Conservation (phyloP, 139 green algal species). For the Edaphochlamys debaryana region DNA sequence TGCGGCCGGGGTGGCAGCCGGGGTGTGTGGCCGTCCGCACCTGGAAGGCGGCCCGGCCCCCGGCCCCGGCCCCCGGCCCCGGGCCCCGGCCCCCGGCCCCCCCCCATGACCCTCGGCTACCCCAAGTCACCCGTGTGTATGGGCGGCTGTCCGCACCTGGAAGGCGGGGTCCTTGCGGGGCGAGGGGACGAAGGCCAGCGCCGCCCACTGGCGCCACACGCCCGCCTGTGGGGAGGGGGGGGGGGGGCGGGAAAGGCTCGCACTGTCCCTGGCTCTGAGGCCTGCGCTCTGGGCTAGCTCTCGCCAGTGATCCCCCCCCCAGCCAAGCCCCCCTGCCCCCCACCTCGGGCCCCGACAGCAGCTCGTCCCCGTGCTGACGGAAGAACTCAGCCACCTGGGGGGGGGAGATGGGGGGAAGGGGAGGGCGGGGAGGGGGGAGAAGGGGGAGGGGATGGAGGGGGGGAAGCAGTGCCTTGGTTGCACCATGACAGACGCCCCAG, state of each 20-base stretch:
- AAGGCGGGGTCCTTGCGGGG: conserved; percentile 58
- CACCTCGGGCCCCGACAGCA: conserved; percentile 49
- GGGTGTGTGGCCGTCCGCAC: too few species aligned
- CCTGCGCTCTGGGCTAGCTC: too few species aligned
- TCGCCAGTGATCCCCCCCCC: not conserved
- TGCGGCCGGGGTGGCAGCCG: too few species aligned
- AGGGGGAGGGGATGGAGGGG: too few species aligned
- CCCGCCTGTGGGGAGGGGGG: not conserved
- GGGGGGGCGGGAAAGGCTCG: not conserved
- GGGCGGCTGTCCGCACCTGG: conserved; percentile 45
- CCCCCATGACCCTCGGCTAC: too few species aligned
- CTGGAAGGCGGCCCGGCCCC: too few species aligned
- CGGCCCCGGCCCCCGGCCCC: too few species aligned
- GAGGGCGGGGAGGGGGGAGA: not conserved
- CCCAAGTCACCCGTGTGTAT: not conserved
- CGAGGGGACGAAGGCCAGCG: conserved; percentile 54
- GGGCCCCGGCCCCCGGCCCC: too few species aligned
- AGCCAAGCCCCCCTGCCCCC: not conserved
- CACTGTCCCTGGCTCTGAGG: too few species aligned
- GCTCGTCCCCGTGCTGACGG: conserved; percentile 36
- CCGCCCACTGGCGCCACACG: conserved; percentile 64
- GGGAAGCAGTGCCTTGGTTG: too few species aligned
- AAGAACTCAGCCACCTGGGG: conserved; percentile 57
- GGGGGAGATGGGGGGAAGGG: not conserved
- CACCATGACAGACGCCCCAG: too few species aligned